Evolutionary conservation across 2,329 filamentous ascomycete species (phyloP), one percentile per base, ranked within the genome.

Genomic region (Bimuria novae-zelandiae): DNA sequence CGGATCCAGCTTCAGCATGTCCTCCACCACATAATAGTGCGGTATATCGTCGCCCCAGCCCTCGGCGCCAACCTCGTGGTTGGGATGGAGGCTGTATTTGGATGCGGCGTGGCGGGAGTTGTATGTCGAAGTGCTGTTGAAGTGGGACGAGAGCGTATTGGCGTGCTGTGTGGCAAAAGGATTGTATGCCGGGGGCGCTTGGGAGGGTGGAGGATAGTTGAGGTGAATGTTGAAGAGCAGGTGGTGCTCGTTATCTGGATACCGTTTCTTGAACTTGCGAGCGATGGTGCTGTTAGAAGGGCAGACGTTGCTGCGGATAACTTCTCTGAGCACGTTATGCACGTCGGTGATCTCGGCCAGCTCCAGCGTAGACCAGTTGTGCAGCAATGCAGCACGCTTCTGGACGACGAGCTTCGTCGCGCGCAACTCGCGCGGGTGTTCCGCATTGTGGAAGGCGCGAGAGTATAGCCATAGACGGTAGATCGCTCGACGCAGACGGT

Each of bases 21-120:
- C 83, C 60, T 87, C 82, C 3, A 87, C 79, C 5, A 86, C 76
- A 59, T 87, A 86, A 65, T 86, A 86, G 56, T 86, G 84, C 12
- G 78, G 76, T 44, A 86, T 82, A 50, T 86, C 84, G 60, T 86
- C 84, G 25, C 84, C 84, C 84, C 84, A 87, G 21, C 84, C 84
- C 67, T 85, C 82, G n/a, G 76, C 74, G 7, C 81, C 82, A 3
- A 81, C 74, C 25, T 84, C 80, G 53, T 82, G 79, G 56, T 73
- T 75, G 2, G 78, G 65, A 37, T 80, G 77, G 19, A 78, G 73
- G 4, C 74, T 76, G 55, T 79, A 80, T 57, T 79, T 78, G 32
- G 77, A 75, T 17, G 72, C 69, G 37, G 76, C 71, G 63, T 79
- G 75, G 51, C 70, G 68, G 30, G 71, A 69, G 32, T 67, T 72